A percentile compares a stretch with the other conserved stretches of the same genome.
Evolutionary conservation across 805 yeast species (phyloP).

Genomic region (Candida maltosa): DNA sequence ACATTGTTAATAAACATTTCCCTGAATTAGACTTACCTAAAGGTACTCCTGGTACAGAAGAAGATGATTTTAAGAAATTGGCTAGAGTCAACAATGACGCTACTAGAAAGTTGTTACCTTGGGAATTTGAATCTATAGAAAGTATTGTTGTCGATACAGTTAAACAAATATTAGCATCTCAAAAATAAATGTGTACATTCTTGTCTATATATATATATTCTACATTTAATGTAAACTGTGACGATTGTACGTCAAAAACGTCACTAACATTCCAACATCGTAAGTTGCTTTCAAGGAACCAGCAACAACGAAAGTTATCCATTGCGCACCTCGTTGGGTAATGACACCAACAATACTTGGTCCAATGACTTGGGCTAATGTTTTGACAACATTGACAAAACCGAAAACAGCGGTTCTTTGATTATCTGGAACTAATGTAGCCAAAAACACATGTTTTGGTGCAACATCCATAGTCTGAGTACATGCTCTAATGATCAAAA

Average conservation of each 20-base stretch:
- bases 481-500: slow-evolving; percentile 32
- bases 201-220: neutral
- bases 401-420: slow-evolving; percentile 44
- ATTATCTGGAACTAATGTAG: slow-evolving; percentile 35
- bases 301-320: slow-evolving; percentile 41
- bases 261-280: slow-evolving; percentile 36
- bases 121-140: slow-evolving; percentile 36
- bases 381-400: slow-evolving; percentile 43
- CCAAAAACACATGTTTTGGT: slow-evolving; percentile 45
- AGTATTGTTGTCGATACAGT: slow-evolving; percentile 41
- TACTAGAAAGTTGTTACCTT: slow-evolving; percentile 33
- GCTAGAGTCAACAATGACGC: slow-evolving; percentile 29
- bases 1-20: slow-evolving; percentile 24
- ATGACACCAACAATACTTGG: slow-evolving; percentile 41
- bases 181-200: neutral
- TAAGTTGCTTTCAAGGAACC: slow-evolving; percentile 37
- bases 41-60: slow-evolving; percentile 32
- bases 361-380: slow-evolving; percentile 39
- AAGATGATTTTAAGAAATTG: slow-evolving; percentile 22
- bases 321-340: slow-evolving; percentile 33
- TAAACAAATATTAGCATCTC: slow-evolving; percentile 23
- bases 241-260: slow-evolving; percentile 23
- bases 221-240: slow-evolving; percentile 9
- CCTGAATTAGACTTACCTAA: slow-evolving; percentile 26
- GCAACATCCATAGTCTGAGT: slow-evolving; percentile 48